Base-by-base conservation (phyloP, 2,329 filamentous ascomycete genomes). In the Diaporthe nobilis region DNA sequence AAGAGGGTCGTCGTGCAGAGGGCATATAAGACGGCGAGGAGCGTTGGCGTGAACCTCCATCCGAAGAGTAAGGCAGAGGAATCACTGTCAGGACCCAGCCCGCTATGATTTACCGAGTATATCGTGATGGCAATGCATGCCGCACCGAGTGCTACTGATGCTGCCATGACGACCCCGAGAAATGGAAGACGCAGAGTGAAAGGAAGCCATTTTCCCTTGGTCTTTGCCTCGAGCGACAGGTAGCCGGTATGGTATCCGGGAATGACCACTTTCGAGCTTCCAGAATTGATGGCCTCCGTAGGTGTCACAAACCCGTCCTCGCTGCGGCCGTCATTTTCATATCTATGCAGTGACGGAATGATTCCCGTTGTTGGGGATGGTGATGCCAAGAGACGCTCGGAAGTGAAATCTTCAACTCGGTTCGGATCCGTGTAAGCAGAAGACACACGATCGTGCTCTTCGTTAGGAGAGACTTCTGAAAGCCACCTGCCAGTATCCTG, bases 1-100 rank as follows among this genome's bases (percentile, higher is more conserved):
- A 42, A 28, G 42, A 63, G 37, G 22, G 37, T 25, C 34, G 31
- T 9, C 25, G 58, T 63, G 37, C 58, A 63, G 39, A 63, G 34
- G 58, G 58, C 34, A 42, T 63, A 44, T 63, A 63, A 31, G 25
- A 49, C 60, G 17, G 60, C 60, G n/a, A 63, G 22, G 17, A 65
- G 61, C 12, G 61, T 65, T 25, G 42, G 61, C 25, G 37, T 49
- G 15, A 65, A 34, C 61, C 61, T 49, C 17, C 61, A 49, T 8
- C 39, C 25, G 10, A 65, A 31, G n/a, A 65, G 13, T 12, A 53
- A 25, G 22, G n/a, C 51, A n/a, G n/a, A 25, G 13, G n/a, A 53
- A 13, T 53, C n/a, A 10, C n/a, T 53, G n/a, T 53, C 51, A 12
- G 51, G 51, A 25, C 51, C n/a, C n/a, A 53, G 51, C 51, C 51